These are phyloP conservation scores for Leccinum variicolor DNA, from an alignment of 768 basidiomycete species.

Conservation along the genomic window DNA sequence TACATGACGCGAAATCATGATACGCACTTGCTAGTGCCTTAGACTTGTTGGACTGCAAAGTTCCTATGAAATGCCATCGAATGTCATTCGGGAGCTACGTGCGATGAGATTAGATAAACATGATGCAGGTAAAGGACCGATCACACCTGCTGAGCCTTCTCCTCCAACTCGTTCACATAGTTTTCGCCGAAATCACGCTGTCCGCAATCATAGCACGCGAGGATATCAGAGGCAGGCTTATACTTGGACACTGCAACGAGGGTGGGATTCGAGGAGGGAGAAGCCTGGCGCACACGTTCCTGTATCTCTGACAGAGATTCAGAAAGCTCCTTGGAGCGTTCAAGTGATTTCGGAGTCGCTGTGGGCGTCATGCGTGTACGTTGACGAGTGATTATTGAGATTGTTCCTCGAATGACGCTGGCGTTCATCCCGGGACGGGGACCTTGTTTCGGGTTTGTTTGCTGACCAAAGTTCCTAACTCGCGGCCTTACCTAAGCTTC, in stretches of 20 bases:
- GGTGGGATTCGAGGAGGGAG: constrained; percentile 29
- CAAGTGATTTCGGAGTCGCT: constrained; percentile 22
- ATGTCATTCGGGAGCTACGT: constrained; percentile 81
- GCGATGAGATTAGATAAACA: constrained; percentile 8
- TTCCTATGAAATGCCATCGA: constrained; percentile 96
- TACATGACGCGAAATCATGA: background rate
- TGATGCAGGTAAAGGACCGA: background rate
- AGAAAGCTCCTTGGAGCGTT: constrained; percentile 50
- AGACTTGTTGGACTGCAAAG: constrained; percentile 90
- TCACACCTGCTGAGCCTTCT: constrained; percentile 73
- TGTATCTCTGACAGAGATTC: constrained; percentile 53
- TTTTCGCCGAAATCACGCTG: constrained; percentile 97
- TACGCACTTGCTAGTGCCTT: constrained; percentile 78
- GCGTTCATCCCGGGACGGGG: background rate
- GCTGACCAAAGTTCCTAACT: background rate
- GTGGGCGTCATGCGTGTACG: constrained; percentile 22
- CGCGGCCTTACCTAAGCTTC: no score
- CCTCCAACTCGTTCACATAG: constrained; percentile 90
- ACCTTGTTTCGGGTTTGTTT: background rate
- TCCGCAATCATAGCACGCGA: constrained; percentile 75
- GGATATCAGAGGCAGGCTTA: constrained; percentile 85
- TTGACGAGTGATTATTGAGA: constrained; percentile 5
- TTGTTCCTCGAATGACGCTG: background rate
- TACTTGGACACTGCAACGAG: constrained; percentile 92
- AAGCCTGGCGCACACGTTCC: constrained; percentile 41